Evolutionary conservation across 2,329 filamentous ascomycete genomes (phyloP).

Genomic region (Colletotrichum musae): DNA sequence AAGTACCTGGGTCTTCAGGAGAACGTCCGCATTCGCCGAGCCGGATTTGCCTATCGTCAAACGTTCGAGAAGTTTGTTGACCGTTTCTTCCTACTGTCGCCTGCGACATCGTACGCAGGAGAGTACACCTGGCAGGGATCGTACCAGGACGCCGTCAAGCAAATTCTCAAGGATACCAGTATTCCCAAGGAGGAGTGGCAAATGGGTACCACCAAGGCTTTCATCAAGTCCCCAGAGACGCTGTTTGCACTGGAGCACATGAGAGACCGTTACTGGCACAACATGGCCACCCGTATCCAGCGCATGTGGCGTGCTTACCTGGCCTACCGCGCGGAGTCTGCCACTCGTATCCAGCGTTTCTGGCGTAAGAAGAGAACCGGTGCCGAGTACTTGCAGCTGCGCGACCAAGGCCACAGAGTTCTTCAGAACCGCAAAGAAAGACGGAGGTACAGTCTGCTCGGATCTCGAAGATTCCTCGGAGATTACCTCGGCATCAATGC

Average conservation of each 20-base stretch:
- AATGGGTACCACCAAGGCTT: constrained; percentile 96
- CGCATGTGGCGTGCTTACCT: constrained; percentile 97
- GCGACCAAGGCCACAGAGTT: constrained; percentile 88
- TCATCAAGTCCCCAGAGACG: constrained; percentile 98
- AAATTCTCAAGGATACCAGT: constrained; percentile 96
- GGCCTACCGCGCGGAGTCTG: constrained; percentile 91
- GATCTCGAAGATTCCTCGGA: constrained; percentile 91
- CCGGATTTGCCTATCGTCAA: constrained; percentile 96
- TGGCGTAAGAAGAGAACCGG: constrained; percentile 95
- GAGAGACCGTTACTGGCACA: constrained; percentile 98
- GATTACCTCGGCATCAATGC: constrained; percentile 95
- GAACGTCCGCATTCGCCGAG: constrained; percentile 96
- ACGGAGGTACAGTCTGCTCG: constrained; percentile 89
- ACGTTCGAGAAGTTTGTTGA: constrained; percentile 99
- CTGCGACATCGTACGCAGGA: constrained; percentile 94
- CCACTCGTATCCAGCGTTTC: constrained; percentile 93
- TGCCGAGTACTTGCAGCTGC: constrained; percentile 87
- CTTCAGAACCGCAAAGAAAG: constrained; percentile 91
- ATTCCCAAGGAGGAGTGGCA: constrained; percentile 97
- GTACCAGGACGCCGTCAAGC: constrained; percentile 86
- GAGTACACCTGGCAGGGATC: constrained; percentile 97
- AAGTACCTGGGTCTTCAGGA: constrained; percentile 99
- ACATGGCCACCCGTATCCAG: constrained; percentile 98
- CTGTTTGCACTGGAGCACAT: constrained; percentile 97
- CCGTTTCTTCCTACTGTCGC: constrained; percentile 94